Evolutionary conservation across 1,284 basidiomycete genomes (phyloP), one percentile per base, ranked within the genome.

Genomic region (Rhodotorula sp.): DNA sequence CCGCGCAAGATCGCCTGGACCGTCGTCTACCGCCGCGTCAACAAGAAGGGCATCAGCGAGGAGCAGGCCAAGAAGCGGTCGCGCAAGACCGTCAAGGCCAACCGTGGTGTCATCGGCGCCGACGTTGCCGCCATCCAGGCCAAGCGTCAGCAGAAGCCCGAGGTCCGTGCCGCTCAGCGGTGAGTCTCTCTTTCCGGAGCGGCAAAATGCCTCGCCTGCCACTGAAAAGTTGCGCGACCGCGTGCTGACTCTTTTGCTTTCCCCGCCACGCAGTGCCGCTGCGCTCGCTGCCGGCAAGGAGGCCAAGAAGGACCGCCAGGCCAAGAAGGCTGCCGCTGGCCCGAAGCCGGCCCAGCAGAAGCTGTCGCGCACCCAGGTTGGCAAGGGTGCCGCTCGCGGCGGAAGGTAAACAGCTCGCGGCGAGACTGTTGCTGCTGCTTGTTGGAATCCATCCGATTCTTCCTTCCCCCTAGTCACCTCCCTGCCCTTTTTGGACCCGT

Each of bases 1-100:
- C 95, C 97, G 68, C 92, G 95, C 83, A 98, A 99, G 89, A 94
- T 99, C 84, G 91, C 95, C 77, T 99, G 95, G 97, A 99, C 95
- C 71, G 64, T 66, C 50, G 89, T 94, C 72, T 99, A 92, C 89
- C 91, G 95, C 79, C 90, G 93, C 80, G 94, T 97, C 90, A 97
- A 99, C 89, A 97, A 97, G 89, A 99, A 99, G 90, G 95, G 95
- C 83, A 88, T 99, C 83, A 94, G 94, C 66, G 95, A 99, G 86
- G 95, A 99, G 84, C 90, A 95, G 67, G 92, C 94, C 81, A 99
- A 98, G 93, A 97, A 97, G 87, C 91, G 95, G 79, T 92, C 92
- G 70, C 91, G 95, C 84, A 90, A 90, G 84, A 95, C 93, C 76
- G 93, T 98, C 81, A 99, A 99, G 87, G 90, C 48, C 50, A 90